phyloP scores from a whole-genome alignment of 371 early-diverging fungal species.

The Cokeromyces recurvatus region DNA sequence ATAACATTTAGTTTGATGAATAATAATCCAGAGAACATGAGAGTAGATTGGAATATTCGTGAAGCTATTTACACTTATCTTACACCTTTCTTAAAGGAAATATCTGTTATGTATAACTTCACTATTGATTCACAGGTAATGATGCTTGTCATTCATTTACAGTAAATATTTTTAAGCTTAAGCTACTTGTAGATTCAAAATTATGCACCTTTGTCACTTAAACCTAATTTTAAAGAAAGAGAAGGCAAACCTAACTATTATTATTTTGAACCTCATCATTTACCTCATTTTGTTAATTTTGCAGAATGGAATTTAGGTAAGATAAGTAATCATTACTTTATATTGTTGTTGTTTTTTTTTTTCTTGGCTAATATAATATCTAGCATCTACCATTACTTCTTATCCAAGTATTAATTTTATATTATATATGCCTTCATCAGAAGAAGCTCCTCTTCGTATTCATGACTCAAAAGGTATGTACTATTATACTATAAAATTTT shows the following conservation, averaged over 20 bases:
- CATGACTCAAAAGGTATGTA: constrained; percentile 45
- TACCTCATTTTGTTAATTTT: constrained; percentile 82
- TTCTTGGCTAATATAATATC: no score
- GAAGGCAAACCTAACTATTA: constrained; percentile 36
- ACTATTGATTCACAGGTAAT: constrained; percentile 59
- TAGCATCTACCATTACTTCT: constrained; percentile 80
- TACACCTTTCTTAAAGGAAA: constrained; percentile 43
- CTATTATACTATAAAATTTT: no score
- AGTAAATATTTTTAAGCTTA: neutral
- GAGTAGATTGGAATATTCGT: constrained; percentile 73
- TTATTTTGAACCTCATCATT: constrained; percentile 50
- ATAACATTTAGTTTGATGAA: constrained; percentile 76
- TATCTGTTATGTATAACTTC: constrained; percentile 51
- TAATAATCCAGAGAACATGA: constrained; percentile 58
- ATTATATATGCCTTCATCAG: constrained; percentile 71
- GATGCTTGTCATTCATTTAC: neutral
- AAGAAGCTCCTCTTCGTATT: constrained; percentile 67
- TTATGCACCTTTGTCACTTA: constrained; percentile 65
- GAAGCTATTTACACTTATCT: constrained; percentile 54
- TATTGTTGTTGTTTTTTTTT: no score
- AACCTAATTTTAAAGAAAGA: constrained; percentile 44
- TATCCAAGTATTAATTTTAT: constrained; percentile 84
- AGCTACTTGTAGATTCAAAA: constrained; percentile 64
- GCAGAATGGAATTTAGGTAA: constrained; percentile 88
- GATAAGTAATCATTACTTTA: no score